Conservation (phyloP, 2,329 filamentous ascomycete species). For the Biscogniauxia marginata region DNA sequence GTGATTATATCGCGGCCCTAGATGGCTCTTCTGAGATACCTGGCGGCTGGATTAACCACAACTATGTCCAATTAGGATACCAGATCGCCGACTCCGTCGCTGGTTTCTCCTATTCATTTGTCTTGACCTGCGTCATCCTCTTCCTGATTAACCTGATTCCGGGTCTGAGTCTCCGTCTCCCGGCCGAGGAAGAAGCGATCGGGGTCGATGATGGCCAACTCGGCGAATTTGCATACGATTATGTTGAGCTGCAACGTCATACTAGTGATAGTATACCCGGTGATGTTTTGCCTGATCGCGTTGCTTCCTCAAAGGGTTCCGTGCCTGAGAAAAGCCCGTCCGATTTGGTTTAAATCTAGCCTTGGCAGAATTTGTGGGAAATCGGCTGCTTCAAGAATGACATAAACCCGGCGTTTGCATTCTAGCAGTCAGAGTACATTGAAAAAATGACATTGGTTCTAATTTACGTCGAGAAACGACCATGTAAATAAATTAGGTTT, state of each 20-base stretch:
- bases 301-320: conserved; percentile 26
- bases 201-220: conserved; percentile 74
- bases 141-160: conserved; percentile 70
- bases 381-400: no score
- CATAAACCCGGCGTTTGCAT: no score
- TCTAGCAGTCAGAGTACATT: no score
- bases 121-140: conserved; percentile 66
- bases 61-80: conserved; percentile 70
- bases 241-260: conserved; percentile 69
- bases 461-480: no score
- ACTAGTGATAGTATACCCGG: conserved; percentile 44
- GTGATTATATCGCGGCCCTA: conserved; percentile 69
- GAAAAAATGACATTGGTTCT: no score
- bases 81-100: conserved; percentile 68
- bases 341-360: conserved; percentile 20
- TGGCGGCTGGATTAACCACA: conserved; percentile 69
- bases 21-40: conserved; percentile 61
- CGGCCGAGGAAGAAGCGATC: conserved; percentile 65
- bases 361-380: no score
- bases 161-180: conserved; percentile 66
- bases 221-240: conserved; percentile 82
- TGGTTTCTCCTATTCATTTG: conserved; percentile 64
- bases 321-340: conserved; percentile 26
- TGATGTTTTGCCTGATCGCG: conserved; percentile 14
- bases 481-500: no score